Conservation (phyloP, 305 asterid genomes). For the Fraxinus albicans region DNA sequence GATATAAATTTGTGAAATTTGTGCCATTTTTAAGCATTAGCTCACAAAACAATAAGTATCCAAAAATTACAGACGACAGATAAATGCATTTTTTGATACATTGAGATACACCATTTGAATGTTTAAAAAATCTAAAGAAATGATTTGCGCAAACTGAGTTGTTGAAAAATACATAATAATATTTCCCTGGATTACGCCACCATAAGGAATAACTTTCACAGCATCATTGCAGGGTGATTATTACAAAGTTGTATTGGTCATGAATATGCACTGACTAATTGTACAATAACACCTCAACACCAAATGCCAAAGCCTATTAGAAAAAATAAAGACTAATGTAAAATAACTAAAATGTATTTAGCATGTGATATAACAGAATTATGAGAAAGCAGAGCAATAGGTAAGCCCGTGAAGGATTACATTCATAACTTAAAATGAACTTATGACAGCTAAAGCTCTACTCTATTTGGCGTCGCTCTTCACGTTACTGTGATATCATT, state of each 20-base stretch:
- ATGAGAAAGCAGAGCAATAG: not conserved
- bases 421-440: not conserved
- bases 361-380: not conserved
- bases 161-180: not conserved
- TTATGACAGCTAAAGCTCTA: not conserved
- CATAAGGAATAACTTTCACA: not conserved
- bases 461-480: not conserved
- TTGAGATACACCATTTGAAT: not conserved
- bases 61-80: not conserved
- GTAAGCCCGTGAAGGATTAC: slow-evolving; percentile 19
- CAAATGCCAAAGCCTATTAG: slow-evolving; percentile 8
- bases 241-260: not conserved
- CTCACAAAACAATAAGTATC: not conserved
- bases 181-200: slow-evolving; percentile 6
- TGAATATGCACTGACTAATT: not conserved
- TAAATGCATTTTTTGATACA: not conserved
- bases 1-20: not conserved
- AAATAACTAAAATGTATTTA: slow-evolving; percentile 2
- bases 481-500: not conserved
- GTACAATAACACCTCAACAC: slow-evolving; percentile 8
- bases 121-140: not conserved
- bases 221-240: not conserved
- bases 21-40: slow-evolving; percentile 1
- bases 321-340: not conserved
- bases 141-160: not conserved